phyloP scores from a whole-genome alignment of 1,139 yeast genomes.

The Hanseniaspora gamundiae region DNA sequence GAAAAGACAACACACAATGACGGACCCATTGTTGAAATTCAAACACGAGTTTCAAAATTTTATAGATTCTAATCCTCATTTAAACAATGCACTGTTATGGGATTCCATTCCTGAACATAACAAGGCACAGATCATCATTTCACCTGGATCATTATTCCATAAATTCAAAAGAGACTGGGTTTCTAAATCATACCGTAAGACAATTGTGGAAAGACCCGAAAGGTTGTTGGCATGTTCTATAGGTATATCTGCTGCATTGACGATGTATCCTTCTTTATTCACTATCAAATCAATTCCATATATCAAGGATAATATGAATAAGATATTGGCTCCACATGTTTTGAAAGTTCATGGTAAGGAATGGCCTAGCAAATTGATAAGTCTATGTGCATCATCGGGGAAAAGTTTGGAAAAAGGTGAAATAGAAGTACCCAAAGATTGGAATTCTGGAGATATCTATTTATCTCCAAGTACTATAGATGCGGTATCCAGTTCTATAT shows the following conservation, averaged over 20 bases:
- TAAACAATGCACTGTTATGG: slow-evolving; percentile 1
- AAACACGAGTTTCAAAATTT: slow-evolving; percentile 5
- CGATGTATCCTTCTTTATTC: slow-evolving; percentile 55
- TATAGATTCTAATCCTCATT: slow-evolving; percentile 5
- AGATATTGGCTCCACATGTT: slow-evolving; percentile 38
- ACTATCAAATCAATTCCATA: slow-evolving; percentile 33
- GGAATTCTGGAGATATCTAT: slow-evolving; percentile 82
- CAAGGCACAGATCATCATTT: slow-evolving; percentile 39
- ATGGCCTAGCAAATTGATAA: slow-evolving; percentile 56
- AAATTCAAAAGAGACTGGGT: slow-evolving; percentile 71
- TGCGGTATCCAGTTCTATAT: slow-evolving; percentile 71
- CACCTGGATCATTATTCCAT: slow-evolving; percentile 55
- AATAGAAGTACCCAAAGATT: slow-evolving; percentile 66
- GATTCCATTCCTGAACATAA: neutral
- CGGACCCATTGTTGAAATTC: slow-evolving; percentile 3
- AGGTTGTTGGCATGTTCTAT: slow-evolving; percentile 62
- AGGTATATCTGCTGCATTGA: slow-evolving; percentile 67
- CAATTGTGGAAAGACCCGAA: slow-evolving; percentile 80
- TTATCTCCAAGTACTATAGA: slow-evolving; percentile 53
- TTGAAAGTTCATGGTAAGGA: slow-evolving; percentile 58
- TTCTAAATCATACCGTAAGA: slow-evolving; percentile 49
- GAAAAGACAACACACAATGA: neutral
- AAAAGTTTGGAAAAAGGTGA: slow-evolving; percentile 42
- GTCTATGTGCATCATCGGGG: slow-evolving; percentile 48
- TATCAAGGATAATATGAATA: neutral